Conservation (phyloP, 305 asterid genomes). For the Plantago coronopus region DNA sequence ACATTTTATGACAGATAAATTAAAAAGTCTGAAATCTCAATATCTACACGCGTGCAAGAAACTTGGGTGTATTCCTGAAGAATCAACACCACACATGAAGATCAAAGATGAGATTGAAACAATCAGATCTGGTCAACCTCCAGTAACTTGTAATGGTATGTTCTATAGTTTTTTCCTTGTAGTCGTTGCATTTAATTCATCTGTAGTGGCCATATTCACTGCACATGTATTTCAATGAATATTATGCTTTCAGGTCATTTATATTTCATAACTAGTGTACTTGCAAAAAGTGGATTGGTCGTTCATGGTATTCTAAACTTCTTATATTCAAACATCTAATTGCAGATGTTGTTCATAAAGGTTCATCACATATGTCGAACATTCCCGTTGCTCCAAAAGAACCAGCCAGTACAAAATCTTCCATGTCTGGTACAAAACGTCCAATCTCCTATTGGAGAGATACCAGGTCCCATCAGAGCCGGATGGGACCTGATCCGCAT, state of each 20-base stretch:
- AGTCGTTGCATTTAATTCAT: too few relatives aligned
- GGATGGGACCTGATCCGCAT: slow-evolving; percentile 73
- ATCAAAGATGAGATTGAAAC: slow-evolving; percentile 40
- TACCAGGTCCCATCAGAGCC: slow-evolving; percentile 85
- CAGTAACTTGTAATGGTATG: slow-evolving; percentile 45
- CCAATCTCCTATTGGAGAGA: slow-evolving; percentile 83
- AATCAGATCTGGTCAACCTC: slow-evolving; percentile 37
- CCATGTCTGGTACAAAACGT: slow-evolving; percentile 69
- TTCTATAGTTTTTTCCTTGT: slow-evolving; percentile 10
- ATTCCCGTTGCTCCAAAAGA: slow-evolving; percentile 36
- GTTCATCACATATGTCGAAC: slow-evolving; percentile 40
- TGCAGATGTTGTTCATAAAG: slow-evolving; percentile 38
- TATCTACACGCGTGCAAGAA: slow-evolving; percentile 47
- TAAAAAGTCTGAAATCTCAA: slow-evolving; percentile 53
- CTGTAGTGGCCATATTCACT: neutral
- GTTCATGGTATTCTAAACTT: too few relatives aligned
- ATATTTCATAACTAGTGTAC: too few relatives aligned
- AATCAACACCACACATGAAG: slow-evolving; percentile 30
- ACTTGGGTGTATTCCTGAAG: slow-evolving; percentile 43
- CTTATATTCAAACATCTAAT: slow-evolving; percentile 11
- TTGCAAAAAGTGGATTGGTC: too few relatives aligned
- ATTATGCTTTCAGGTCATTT: neutral
- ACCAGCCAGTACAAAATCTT: slow-evolving; percentile 38
- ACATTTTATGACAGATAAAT: slow-evolving; percentile 47
- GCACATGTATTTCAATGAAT: neutral